These are phyloP conservation scores for Kwoniella sp. DNA, from an alignment of 768 basidiomycete species.

Conservation along the genomic window DNA sequence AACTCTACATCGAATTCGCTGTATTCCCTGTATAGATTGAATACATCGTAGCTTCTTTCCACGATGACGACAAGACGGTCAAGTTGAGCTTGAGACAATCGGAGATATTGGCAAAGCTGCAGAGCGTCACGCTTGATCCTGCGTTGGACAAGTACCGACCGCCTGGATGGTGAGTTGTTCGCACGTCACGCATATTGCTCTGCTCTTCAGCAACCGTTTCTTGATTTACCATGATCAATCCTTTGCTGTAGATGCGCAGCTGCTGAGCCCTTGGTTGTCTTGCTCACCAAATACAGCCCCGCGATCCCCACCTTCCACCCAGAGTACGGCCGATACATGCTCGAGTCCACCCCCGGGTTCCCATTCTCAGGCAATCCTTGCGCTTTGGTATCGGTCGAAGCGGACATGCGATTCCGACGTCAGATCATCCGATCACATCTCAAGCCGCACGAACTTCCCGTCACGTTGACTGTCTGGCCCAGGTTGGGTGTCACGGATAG, in stretches of 20 bases:
- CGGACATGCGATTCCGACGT: constrained; percentile 92
- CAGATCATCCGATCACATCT: constrained; percentile 80
- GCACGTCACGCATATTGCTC: not conserved
- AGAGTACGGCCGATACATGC: constrained; percentile 98
- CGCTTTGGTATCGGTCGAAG: constrained; percentile 85
- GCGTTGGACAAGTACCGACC: constrained; percentile 49
- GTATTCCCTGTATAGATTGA: constrained; percentile 74
- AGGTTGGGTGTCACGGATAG: constrained; percentile 80
- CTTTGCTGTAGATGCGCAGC: no score
- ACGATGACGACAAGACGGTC: constrained; percentile 75
- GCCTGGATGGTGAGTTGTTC: constrained; percentile 35
- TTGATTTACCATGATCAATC: not conserved
- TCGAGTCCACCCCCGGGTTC: constrained; percentile 94
- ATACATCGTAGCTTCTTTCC: constrained; percentile 89
- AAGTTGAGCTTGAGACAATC: constrained; percentile 90
- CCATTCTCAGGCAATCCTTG: constrained; percentile 87
- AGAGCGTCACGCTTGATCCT: constrained; percentile 69
- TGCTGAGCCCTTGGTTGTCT: no score
- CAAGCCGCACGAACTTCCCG: constrained; percentile 79
- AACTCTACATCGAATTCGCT: not conserved
- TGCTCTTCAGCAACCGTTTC: not conserved
- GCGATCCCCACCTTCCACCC: constrained; percentile 91
- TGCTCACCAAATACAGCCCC: no score
- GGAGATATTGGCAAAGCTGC: constrained; percentile 83
- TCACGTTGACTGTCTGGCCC: constrained; percentile 95